These are phyloP conservation scores for Primulina eburnea DNA, from an alignment of 257 asterid genomes.

Conservation along the genomic window DNA sequence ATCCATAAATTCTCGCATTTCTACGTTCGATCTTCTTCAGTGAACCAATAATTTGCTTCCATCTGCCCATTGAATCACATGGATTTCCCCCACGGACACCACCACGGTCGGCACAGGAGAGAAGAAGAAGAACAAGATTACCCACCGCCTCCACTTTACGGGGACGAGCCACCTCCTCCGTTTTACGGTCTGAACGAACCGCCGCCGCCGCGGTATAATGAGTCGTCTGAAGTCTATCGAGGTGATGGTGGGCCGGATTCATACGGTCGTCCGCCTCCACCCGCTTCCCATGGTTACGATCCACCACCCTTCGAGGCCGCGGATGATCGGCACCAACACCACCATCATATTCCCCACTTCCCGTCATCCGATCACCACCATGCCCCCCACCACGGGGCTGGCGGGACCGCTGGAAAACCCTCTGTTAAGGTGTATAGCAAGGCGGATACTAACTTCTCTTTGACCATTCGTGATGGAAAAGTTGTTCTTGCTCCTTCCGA, in stretches of 20 bases:
- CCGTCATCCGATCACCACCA: slow-evolving; percentile 27
- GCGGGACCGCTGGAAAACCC: slow-evolving; percentile 42
- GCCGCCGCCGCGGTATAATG: neutral
- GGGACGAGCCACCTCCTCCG: neutral
- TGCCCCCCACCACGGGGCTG: slow-evolving; percentile 24
- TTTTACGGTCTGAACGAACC: neutral
- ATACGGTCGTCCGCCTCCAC: slow-evolving; percentile 15
- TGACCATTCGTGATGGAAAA: slow-evolving; percentile 68
- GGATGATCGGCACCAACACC: slow-evolving; percentile 26
- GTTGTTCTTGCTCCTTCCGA: slow-evolving; percentile 63
- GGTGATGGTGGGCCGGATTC: neutral
- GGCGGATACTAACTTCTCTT: slow-evolving; percentile 63
- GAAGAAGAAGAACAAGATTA: neutral
- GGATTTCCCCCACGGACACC: neutral
- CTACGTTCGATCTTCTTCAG: neutral
- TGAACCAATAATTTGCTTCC: neutral
- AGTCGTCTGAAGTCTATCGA: neutral
- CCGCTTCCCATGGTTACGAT: slow-evolving; percentile 3
- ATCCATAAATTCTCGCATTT: neutral
- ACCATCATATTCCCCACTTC: slow-evolving; percentile 32
- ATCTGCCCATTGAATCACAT: neutral
- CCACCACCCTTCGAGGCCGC: slow-evolving; percentile 30
- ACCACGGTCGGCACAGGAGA: neutral
- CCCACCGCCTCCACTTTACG: neutral
- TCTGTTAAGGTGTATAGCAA: slow-evolving; percentile 58